These are phyloP conservation scores for Salisapilia sapeloensis DNA, from an alignment of 352 stramenopile genomes.

Conservation along the genomic window DNA sequence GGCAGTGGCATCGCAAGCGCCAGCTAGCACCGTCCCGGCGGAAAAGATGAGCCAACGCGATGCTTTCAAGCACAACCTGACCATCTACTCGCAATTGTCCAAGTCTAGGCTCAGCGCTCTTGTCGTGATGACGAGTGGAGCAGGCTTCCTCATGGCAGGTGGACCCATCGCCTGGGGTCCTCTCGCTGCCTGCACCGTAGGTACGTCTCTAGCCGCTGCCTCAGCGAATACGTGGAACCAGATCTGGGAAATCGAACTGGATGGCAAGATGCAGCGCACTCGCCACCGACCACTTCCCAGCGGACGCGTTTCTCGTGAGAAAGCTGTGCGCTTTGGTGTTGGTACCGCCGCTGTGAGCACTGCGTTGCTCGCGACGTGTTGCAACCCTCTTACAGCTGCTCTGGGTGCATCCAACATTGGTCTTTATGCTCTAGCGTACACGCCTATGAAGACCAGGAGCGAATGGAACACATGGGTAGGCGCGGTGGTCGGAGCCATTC, in stretches of 20 bases:
- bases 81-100: slow-evolving; percentile 83
- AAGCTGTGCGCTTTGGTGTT: slow-evolving; percentile 74
- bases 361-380: slow-evolving; percentile 79
- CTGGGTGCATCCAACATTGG: slow-evolving; percentile 96
- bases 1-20: slow-evolving; percentile 14
- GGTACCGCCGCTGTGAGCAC: slow-evolving; percentile 80
- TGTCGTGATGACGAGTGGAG: slow-evolving; percentile 92
- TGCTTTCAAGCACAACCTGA: slow-evolving; percentile 32
- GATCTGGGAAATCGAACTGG: slow-evolving; percentile 89
- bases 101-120: slow-evolving; percentile 91
- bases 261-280: slow-evolving; percentile 95
- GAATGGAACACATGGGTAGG: slow-evolving; percentile 98
- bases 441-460: slow-evolving; percentile 92
- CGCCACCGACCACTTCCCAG: slow-evolving; percentile 86
- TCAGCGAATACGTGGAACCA: slow-evolving; percentile 98
- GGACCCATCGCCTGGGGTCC: slow-evolving; percentile 81
- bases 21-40: slow-evolving; percentile 13
- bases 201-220: slow-evolving; percentile 88
- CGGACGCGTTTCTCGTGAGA: slow-evolving; percentile 50
- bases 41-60: slow-evolving; percentile 3
- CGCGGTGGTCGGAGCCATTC: slow-evolving; percentile 96
- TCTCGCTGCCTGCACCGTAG: slow-evolving; percentile 81
- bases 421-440: slow-evolving; percentile 98
- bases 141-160: slow-evolving; percentile 93
- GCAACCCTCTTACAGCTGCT: slow-evolving; percentile 89